phyloP scores from a whole-genome alignment of 2,329 filamentous ascomycete genomes.

The Huntiella bhutanensis region DNA sequence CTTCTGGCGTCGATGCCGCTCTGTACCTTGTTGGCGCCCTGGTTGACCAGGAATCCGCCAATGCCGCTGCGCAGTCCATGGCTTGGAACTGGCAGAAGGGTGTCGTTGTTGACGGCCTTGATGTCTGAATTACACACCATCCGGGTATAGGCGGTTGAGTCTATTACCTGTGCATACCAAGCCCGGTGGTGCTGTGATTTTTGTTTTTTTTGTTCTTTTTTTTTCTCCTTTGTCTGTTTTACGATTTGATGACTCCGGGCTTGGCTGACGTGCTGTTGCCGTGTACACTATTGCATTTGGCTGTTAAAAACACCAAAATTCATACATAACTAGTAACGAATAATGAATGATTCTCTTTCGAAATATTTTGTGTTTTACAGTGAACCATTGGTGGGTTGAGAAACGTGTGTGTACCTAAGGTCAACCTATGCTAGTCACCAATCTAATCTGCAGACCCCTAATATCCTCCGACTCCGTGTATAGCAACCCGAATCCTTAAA shows the following conservation, averaged over 20 bases:
- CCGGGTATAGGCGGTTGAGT: too few species aligned
- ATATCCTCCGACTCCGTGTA: too few species aligned
- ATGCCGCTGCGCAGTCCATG: conserved; percentile 55
- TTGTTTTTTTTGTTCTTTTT: background rate
- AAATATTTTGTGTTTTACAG: background rate
- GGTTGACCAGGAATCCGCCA: conserved; percentile 57
- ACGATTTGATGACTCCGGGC: background rate
- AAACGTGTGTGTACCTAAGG: background rate
- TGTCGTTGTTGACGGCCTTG: conserved; percentile 64
- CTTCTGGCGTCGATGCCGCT: conserved; percentile 63
- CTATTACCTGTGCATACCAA: background rate
- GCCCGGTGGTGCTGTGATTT: background rate
- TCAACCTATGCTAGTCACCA: background rate
- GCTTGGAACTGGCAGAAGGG: conserved; percentile 79
- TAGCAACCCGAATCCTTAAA: too few species aligned
- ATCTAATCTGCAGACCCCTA: background rate
- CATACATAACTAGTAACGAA: too few species aligned
- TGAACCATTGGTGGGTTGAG: background rate
- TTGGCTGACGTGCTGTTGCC: background rate
- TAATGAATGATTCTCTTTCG: background rate
- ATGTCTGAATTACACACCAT: conserved; percentile 37
- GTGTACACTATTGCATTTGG: background rate
- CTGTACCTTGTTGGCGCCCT: conserved; percentile 72
- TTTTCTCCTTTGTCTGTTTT: background rate
- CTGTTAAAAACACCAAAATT: background rate